Evolutionary conservation across 345 rosid species (phyloP).

Genomic region (Populus tremula): DNA sequence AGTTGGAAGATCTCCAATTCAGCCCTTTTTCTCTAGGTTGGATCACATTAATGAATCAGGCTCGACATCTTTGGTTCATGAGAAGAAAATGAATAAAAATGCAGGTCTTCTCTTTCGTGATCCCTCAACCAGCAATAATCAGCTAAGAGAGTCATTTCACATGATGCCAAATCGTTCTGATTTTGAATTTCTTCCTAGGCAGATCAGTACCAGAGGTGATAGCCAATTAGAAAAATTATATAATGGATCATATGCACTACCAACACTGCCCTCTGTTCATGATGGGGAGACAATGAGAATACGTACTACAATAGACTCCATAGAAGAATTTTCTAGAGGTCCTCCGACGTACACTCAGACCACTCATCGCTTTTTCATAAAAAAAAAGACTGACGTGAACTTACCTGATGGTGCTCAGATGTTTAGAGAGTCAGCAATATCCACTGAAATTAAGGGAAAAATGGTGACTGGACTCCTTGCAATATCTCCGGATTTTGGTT

Average conservation of each 20-base stretch:
- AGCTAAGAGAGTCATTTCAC: constrained; percentile 16
- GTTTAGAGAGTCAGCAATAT: constrained; percentile 35
- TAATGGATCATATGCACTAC: constrained; percentile 26
- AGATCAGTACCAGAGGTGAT: constrained; percentile 12
- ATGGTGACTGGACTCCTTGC: constrained; percentile 41
- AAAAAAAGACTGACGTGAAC: constrained; percentile 38
- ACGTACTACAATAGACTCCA: constrained; percentile 43
- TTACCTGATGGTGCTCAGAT: constrained; percentile 39
- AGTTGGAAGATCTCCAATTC: constrained; percentile 20
- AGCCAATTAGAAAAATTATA: constrained; percentile 15
- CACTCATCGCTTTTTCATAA: constrained; percentile 34
- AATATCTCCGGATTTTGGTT: constrained; percentile 42
- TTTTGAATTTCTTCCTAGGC: constrained; percentile 22
- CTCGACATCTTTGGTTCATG: constrained; percentile 35
- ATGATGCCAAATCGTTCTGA: constrained; percentile 18
- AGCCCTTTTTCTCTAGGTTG: constrained; percentile 17
- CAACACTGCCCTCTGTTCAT: constrained; percentile 24
- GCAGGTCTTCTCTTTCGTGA: constrained; percentile 18
- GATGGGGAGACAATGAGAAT: constrained; percentile 51
- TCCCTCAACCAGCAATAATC: constrained; percentile 24
- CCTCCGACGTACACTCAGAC: constrained; percentile 36
- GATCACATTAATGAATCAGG: constrained; percentile 24
- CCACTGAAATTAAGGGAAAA: constrained; percentile 46
- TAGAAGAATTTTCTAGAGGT: constrained; percentile 28
- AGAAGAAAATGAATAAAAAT: constrained; percentile 36